Conservation (phyloP, 306 rosid genomes). For the Dalbergia oliveri region DNA sequence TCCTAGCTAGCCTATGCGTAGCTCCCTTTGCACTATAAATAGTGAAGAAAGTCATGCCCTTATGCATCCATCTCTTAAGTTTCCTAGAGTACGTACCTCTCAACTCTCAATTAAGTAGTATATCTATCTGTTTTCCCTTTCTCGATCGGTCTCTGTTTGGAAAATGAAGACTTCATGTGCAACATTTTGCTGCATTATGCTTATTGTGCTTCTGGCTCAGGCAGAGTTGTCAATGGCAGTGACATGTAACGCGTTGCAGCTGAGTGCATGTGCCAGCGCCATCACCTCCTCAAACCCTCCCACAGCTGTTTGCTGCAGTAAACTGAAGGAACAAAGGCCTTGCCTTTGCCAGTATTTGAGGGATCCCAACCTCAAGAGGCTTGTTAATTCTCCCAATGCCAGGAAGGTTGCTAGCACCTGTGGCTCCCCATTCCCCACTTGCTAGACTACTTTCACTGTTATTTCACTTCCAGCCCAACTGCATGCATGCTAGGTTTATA, state of each 20-base stretch:
- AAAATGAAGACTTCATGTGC: constrained; percentile 49
- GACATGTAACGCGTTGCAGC: constrained; percentile 56
- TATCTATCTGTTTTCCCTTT: no score
- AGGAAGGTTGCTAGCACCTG: constrained; percentile 58
- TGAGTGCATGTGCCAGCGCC: constrained; percentile 58
- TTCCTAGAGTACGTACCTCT: neutral
- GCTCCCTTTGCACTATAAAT: constrained; percentile 51
- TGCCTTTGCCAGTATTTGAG: constrained; percentile 68
- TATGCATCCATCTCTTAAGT: constrained; percentile 13
- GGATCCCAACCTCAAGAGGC: constrained; percentile 62
- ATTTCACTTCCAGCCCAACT: neutral
- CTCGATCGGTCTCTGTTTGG: neutral
- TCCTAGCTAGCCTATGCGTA: neutral
- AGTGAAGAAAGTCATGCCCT: constrained; percentile 6
- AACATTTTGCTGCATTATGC: constrained; percentile 41
- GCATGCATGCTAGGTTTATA: neutral
- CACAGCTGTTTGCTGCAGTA: constrained; percentile 55
- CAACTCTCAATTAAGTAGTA: neutral
- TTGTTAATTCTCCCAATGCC: constrained; percentile 69
- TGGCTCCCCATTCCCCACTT: constrained; percentile 60
- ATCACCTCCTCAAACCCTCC: constrained; percentile 53
- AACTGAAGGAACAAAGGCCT: constrained; percentile 62
- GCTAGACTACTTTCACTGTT: constrained; percentile 28
- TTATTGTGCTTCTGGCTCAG: constrained; percentile 24
- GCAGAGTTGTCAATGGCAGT: constrained; percentile 48